These are phyloP conservation scores for Erythrophleum fordii DNA, from an alignment of 306 rosid species.

Conservation along the genomic window DNA sequence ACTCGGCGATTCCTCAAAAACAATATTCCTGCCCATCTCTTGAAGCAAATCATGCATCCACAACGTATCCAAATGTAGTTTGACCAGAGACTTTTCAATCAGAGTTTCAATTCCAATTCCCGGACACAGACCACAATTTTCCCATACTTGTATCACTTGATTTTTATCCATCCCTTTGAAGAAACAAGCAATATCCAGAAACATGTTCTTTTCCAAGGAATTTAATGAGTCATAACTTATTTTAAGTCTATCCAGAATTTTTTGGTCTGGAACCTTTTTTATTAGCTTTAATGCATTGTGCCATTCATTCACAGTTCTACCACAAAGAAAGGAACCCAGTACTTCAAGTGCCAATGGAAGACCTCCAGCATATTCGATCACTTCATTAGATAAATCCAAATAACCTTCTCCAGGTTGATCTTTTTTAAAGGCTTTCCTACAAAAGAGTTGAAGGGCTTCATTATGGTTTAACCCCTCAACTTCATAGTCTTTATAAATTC, in stretches of 20 bases:
- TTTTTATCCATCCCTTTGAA: background rate
- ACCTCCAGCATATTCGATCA: background rate
- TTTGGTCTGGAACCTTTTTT: background rate
- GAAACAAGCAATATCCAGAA: conserved; percentile 11
- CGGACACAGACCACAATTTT: background rate
- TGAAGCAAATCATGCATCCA: conserved; percentile 41
- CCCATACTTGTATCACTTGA: background rate
- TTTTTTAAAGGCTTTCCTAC: background rate
- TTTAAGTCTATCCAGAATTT: background rate
- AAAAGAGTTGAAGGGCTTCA: background rate
- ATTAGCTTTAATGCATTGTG: background rate
- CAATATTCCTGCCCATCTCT: conserved; percentile 28
- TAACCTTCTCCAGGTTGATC: background rate
- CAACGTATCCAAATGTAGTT: background rate
- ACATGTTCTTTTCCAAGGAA: background rate
- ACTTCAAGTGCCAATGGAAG: conserved; percentile 5
- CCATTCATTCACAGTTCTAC: background rate
- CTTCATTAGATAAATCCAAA: background rate
- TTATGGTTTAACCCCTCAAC: background rate
- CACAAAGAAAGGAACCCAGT: conserved; percentile 10
- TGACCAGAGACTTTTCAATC: conserved; percentile 36
- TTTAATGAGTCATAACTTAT: background rate
- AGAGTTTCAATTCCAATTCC: conserved; percentile 16
- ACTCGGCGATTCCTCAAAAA: background rate
- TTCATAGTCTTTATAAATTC: background rate